Conservation (phyloP, 2,329 filamentous ascomycete species). For the Alternaria consortialis region DNA sequence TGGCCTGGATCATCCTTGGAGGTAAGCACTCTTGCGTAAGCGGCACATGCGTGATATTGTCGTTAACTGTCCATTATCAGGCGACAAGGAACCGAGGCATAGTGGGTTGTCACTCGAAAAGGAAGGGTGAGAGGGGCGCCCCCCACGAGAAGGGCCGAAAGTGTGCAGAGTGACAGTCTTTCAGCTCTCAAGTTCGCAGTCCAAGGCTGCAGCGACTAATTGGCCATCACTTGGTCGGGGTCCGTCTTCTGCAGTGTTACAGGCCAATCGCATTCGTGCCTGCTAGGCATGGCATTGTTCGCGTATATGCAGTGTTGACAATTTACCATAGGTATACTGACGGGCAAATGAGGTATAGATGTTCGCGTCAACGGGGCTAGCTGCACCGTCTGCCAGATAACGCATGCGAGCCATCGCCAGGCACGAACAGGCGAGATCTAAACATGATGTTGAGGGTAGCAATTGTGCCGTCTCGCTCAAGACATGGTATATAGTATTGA, state of each 20-base stretch:
- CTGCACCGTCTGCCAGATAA: constrained; percentile 2
- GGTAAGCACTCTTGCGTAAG: constrained; percentile 7
- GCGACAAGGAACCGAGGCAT: constrained; percentile 8
- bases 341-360: constrained; percentile 4
- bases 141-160: constrained; percentile 9
- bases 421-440: constrained; percentile 4
- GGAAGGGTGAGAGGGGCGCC: neutral
- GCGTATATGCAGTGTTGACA: constrained; percentile 8
- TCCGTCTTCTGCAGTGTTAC: neutral
- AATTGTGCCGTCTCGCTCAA: neutral
- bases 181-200: neutral
- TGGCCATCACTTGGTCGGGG: neutral
- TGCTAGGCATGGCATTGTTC: neutral
- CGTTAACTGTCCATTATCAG: constrained; percentile 4
- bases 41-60: neutral
- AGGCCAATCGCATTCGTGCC: constrained; percentile 1
- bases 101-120: neutral
- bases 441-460: constrained; percentile 5
- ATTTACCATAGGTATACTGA: constrained; percentile 1
- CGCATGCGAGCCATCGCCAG: constrained; percentile 1
- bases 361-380: constrained; percentile 4
- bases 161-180: constrained; percentile 2
- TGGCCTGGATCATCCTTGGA: constrained; percentile 5
- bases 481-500: neutral
- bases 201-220: constrained; percentile 6